Base-by-base conservation (phyloP, 306 rosid species). In the Clitoria ternatea region DNA sequence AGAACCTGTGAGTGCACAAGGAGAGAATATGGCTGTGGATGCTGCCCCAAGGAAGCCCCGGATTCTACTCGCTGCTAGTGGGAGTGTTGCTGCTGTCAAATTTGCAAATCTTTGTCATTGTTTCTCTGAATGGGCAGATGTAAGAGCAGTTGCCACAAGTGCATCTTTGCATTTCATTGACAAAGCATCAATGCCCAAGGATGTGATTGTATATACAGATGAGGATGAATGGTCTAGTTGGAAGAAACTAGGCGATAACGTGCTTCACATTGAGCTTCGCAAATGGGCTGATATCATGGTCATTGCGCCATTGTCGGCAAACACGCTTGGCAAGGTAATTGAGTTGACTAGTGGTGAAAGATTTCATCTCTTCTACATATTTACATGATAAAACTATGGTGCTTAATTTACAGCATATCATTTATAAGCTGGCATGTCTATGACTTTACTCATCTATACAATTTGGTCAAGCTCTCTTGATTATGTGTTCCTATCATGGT, bases 191-290 rank as follows among this genome's bases (percentile, higher is more conserved):
- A 85, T 95, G 47, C 96, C 97, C n/a, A 86, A 82, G 62, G 90
- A 86, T 72, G 84, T 87, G 12, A 33, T 69, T 29, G 59, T 91
- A 11, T 87, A 89, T 76, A 86, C 91, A 0, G 97, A 95, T 18
- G 90, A 89, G 29, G 92, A 89, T 35, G 99, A 95, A 70, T 91
- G 97, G 96, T 81, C 84, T 52, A 80, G 89, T 72, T 95, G 99
- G 99, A 87, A 74, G 73, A 91, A 83, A 81, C 80, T 95, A 35
- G 99, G 99, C 0, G 99, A 95, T 63, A 75, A 61, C 0, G 96
- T 91, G 72, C 96, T 95, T 78, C 99, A 95, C 86, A 95, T 91
- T 79, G 97, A 95, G 90, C 97, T 95, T 68, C 92, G 96, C 22
- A 80, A 82, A 68, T 95, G 99, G 97, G 99, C 99, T 63, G 99